A percentile compares a stretch with the other conserved stretches of the same genome.
Conservation (phyloP, 1,284 basidiomycete species). For the Erythrobasidium hasegawianum region DNA sequence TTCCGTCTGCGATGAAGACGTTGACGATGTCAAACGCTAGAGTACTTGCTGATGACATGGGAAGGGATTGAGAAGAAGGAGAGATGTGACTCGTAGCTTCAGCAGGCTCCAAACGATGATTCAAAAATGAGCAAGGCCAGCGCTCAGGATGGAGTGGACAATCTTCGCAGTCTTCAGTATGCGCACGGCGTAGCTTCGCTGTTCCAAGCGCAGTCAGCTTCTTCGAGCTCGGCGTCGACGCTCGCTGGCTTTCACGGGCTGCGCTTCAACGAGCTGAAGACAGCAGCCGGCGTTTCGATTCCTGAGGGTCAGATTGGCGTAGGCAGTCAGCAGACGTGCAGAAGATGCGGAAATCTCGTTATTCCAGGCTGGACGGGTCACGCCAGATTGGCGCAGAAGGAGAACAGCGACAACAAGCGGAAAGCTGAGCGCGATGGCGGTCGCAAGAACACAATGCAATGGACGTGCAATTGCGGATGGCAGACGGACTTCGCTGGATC, state of each 20-base stretch:
- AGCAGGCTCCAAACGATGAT: background rate
- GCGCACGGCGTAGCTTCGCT: constrained; percentile 9
- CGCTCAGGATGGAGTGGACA: background rate
- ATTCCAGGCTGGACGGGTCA: constrained; percentile 19
- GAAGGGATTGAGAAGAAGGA: background rate
- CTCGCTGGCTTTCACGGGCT: constrained; percentile 4
- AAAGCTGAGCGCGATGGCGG: too few species aligned
- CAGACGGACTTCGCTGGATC: background rate
- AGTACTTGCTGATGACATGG: background rate
- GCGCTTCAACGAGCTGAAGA: background rate
- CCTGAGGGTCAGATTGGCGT: background rate
- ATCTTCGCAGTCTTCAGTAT: background rate
- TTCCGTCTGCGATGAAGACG: constrained; percentile 26
- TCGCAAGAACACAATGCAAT: background rate
- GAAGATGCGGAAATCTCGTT: constrained; percentile 8
- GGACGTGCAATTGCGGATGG: constrained; percentile 2
- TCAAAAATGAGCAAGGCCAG: too few species aligned
- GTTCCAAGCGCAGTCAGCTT: background rate
- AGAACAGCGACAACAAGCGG: background rate
- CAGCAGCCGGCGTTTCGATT: background rate
- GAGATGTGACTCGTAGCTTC: too few species aligned
- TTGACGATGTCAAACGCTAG: constrained; percentile 26
- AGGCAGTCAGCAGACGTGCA: background rate
- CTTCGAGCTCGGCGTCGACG: background rate
- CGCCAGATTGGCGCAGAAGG: background rate